phyloP scores from a whole-genome alignment of 2,329 filamentous ascomycete species.

The Aureobasidium leucospermi region DNA sequence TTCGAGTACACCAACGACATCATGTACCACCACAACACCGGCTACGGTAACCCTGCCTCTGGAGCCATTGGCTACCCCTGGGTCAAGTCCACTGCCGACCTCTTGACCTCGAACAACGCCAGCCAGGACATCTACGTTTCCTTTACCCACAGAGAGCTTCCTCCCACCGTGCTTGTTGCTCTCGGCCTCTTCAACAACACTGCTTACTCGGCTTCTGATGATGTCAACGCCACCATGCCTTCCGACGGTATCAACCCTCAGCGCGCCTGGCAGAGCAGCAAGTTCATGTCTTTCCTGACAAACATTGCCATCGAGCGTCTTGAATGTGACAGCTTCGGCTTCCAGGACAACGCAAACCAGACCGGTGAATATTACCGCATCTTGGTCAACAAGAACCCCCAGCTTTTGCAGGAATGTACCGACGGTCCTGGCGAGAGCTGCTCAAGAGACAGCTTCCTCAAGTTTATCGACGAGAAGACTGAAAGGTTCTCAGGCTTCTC shows the following conservation, averaged over 20 bases:
- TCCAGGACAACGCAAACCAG: constrained; percentile 33
- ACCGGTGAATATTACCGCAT: constrained; percentile 46
- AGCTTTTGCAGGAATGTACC: constrained; percentile 40
- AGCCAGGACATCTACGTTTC: constrained; percentile 56
- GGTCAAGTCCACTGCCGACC: constrained; percentile 53
- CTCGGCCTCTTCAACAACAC: constrained; percentile 66
- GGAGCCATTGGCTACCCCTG: constrained; percentile 58
- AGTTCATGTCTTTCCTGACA: constrained; percentile 57
- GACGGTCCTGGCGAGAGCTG: constrained; percentile 48
- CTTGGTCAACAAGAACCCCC: constrained; percentile 44
- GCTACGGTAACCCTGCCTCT: constrained; percentile 53
- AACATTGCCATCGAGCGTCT: constrained; percentile 61
- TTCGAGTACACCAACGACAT: constrained; percentile 64
- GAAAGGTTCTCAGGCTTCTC: constrained; percentile 38
- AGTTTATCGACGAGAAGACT: constrained; percentile 37
- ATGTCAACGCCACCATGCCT: constrained; percentile 59
- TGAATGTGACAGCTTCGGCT: constrained; percentile 54
- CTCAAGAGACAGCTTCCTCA: constrained; percentile 34
- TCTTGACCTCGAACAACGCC: constrained; percentile 32
- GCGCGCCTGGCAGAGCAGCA: constrained; percentile 56
- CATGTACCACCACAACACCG: constrained; percentile 62
- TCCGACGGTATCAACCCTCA: constrained; percentile 54
- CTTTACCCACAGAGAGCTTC: constrained; percentile 63
- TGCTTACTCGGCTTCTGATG: constrained; percentile 43
- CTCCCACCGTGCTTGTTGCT: constrained; percentile 58